These are phyloP conservation scores for Mortierella sp. DNA, from an alignment of 371 early-diverging fungal species.

Conservation along the genomic window DNA sequence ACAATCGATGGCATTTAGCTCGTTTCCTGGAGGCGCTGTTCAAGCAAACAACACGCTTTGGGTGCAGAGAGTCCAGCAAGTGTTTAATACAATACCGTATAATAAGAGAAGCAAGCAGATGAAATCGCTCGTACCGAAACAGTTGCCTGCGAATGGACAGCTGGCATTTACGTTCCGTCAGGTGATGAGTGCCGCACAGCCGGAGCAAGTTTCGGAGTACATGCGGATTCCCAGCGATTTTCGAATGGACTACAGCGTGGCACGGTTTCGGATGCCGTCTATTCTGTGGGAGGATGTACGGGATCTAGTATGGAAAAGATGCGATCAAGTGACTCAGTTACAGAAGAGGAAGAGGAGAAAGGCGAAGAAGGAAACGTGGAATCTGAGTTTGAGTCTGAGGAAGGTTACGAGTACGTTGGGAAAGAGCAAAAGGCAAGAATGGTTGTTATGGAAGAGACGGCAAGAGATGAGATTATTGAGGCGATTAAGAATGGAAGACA, in stretches of 20 bases:
- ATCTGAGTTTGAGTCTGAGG: no score
- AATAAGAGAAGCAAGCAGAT: neutral
- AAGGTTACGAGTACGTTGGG: slow-evolving; percentile 4
- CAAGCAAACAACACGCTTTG: slow-evolving; percentile 50
- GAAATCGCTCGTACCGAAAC: slow-evolving; percentile 14
- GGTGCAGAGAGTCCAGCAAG: slow-evolving; percentile 23
- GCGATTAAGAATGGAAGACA: neutral
- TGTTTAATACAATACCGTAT: slow-evolving; percentile 16
- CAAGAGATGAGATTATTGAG: slow-evolving; percentile 1
- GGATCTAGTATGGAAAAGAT: slow-evolving; percentile 28
- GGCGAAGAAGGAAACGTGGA: neutral
- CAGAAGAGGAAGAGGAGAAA: neutral
- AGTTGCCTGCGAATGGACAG: slow-evolving; percentile 48
- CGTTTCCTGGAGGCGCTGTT: slow-evolving; percentile 54
- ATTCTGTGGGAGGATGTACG: slow-evolving; percentile 55
- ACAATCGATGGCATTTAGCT: slow-evolving; percentile 42
- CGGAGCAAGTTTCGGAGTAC: slow-evolving; percentile 40
- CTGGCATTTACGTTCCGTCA: slow-evolving; percentile 49
- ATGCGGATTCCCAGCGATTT: slow-evolving; percentile 41
- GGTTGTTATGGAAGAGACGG: neutral
- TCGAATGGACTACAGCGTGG: slow-evolving; percentile 40
- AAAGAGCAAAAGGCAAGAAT: neutral
- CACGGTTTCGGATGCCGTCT: slow-evolving; percentile 53
- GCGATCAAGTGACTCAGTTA: no score
- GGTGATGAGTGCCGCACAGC: slow-evolving; percentile 35